phyloP scores from a whole-genome alignment of 139 green algal species.

The Raphidocelis subcapitata region DNA sequence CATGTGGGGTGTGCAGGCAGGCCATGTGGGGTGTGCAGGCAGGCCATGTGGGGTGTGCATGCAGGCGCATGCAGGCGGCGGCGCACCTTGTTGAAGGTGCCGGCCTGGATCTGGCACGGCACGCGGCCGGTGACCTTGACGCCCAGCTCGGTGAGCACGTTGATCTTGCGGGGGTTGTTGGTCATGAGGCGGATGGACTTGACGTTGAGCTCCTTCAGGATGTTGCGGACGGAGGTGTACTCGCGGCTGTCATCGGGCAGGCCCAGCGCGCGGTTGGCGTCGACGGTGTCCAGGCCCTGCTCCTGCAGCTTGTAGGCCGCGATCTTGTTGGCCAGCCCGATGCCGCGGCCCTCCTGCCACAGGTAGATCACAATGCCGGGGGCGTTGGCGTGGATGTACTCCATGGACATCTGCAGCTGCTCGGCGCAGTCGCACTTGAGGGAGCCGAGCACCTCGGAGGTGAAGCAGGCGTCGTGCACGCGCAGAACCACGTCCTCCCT shows the following conservation, averaged over 20 bases:
- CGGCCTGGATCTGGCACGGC: constrained; percentile 77
- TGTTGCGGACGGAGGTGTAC: constrained; percentile 89
- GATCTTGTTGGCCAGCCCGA: constrained; percentile 98
- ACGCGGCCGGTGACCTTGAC: constrained; percentile 77
- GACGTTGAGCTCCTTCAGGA: constrained; percentile 81
- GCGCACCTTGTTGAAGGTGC: constrained; percentile 74
- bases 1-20: too few species aligned
- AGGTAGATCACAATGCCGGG: constrained; percentile 92
- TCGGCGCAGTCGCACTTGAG: constrained; percentile 95
- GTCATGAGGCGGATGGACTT: constrained; percentile 86
- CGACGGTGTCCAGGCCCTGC: constrained; percentile 90
- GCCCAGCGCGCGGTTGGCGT: constrained; percentile 91
- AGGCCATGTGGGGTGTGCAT: too few species aligned
- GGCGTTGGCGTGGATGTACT: constrained; percentile 69
- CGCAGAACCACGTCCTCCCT: constrained; percentile 71
- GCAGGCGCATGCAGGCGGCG: too few species aligned
- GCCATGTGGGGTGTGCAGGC: too few species aligned
- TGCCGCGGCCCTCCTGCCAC: constrained; percentile 93
- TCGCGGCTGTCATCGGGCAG: constrained; percentile 92
- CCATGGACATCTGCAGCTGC: constrained; percentile 84
- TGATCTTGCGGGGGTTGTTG: constrained; percentile 95
- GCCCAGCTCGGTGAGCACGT: constrained; percentile 63
- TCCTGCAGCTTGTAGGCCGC: constrained; percentile 93
- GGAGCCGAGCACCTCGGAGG: constrained; percentile 92
- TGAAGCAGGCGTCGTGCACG: constrained; percentile 97